Percentiles rank a stretch among this genome's conserved stretches.
Conservation (phyloP, 441 rosid genomes). For the Bruguiera hainesii region DNA sequence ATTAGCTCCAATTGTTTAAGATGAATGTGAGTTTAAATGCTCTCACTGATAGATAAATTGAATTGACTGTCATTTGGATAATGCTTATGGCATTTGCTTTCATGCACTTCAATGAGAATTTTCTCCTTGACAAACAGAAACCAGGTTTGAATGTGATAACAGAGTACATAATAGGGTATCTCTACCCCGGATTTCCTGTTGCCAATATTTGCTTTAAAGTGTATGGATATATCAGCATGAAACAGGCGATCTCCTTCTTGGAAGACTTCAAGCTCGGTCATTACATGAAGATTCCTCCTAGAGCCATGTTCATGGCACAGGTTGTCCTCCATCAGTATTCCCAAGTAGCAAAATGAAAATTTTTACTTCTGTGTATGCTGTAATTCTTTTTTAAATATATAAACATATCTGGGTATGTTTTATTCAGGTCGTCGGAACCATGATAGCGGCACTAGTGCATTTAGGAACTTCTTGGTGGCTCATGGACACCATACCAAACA, state of each 20-base stretch:
- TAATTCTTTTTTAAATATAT: no score
- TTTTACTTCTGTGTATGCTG: no score
- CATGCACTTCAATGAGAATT: background rate
- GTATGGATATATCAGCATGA: slow-evolving; percentile 87
- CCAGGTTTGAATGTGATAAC: slow-evolving; percentile 82
- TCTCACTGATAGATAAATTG: background rate
- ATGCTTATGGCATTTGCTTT: background rate
- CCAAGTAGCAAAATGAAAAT: background rate
- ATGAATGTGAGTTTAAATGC: no score
- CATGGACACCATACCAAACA: slow-evolving; percentile 63
- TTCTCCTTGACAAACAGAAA: slow-evolving; percentile 34
- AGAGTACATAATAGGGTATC: slow-evolving; percentile 86
- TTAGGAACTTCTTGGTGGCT: slow-evolving; percentile 92
- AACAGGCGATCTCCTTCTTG: slow-evolving; percentile 68
- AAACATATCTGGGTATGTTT: background rate
- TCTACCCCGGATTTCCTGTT: slow-evolving; percentile 87
- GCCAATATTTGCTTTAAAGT: slow-evolving; percentile 94
- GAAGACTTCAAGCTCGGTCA: slow-evolving; percentile 97
- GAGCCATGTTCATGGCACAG: slow-evolving; percentile 94
- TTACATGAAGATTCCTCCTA: slow-evolving; percentile 95
- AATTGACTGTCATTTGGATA: background rate
- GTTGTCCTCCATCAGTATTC: slow-evolving; percentile 19
- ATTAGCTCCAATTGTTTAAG: no score
- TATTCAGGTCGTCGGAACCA: slow-evolving; percentile 65
- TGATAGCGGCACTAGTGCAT: slow-evolving; percentile 64